Base-by-base conservation (phyloP, 257 asterid genomes). In the Plantago major region DNA sequence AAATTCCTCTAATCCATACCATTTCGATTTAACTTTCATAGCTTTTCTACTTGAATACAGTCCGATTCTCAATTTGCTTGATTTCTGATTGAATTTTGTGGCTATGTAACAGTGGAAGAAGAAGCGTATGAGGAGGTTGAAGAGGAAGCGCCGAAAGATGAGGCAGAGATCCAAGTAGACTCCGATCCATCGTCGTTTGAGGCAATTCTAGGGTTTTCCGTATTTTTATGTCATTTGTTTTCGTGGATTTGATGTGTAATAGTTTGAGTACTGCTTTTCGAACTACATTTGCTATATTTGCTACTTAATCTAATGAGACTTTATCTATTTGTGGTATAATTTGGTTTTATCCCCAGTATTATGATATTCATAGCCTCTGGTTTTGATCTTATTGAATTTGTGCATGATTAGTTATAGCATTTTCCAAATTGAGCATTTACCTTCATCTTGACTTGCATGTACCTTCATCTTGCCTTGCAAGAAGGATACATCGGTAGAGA, bases 131-230 rank as follows among this genome's bases (percentile, higher is more conserved):
- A 76, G 81, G 76, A 57, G 81, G 64, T 69, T 76, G 76, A 76
- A 76, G 73, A 76, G 81, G 76, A 76, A 76, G 81, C 81, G 81
- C 71, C 78, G 81, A 72, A 76, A 76, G 81, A 76, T 76, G 81
- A 76, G 81, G 67, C 81, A 72, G 81, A 62, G 81, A 72, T 76
- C 81, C 37, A 76, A 76, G 78, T 76, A 76, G 78, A 19, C 19
- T 2, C 4, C 10, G 11, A 1, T 38, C 11, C 30, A 7, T 11
- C 12, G 11, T 60, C 1, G 49, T 56, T 9, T 40, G 46, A 42
- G 18, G 11, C 14, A 12, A 11, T 57, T 40, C 52, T 70, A 70
- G 73, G 71, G 13, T 63, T 75, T 11, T 40, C 44, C 13, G 33
- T 55, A 59, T 64, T 16, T 7, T 46, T 30, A 28, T 62, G 9